These are phyloP conservation scores for Fusarium guadeloupense DNA, from an alignment of 2,329 filamentous ascomycete species.

Conservation along the genomic window DNA sequence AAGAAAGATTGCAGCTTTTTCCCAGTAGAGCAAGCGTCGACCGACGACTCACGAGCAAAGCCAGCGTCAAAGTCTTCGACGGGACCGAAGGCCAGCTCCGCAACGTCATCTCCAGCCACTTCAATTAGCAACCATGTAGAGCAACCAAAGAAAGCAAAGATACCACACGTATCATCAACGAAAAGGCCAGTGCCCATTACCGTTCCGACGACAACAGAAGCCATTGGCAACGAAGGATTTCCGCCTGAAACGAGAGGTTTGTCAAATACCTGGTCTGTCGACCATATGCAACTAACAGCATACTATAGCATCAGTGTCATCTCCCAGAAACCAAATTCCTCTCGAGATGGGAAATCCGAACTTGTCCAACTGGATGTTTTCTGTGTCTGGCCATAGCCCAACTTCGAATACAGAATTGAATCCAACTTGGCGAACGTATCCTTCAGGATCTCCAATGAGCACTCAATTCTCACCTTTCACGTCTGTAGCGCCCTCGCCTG, in stretches of 20 bases:
- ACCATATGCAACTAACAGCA: constrained; percentile 9
- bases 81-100: constrained; percentile 54
- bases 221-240: constrained; percentile 50
- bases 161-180: constrained; percentile 56
- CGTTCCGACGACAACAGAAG: constrained; percentile 55
- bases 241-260: constrained; percentile 56
- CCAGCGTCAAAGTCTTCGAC: constrained; percentile 51
- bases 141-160: constrained; percentile 47
- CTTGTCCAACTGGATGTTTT: constrained; percentile 56
- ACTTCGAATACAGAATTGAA: constrained; percentile 56
- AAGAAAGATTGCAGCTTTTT: constrained; percentile 96
- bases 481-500: constrained; percentile 51
- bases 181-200: constrained; percentile 55
- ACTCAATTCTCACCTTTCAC: constrained; percentile 61
- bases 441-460: constrained; percentile 61
- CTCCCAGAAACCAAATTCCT: constrained; percentile 11
- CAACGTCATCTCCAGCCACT: constrained; percentile 60
- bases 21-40: constrained; percentile 81
- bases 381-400: constrained; percentile 52
- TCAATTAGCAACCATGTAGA: constrained; percentile 55
- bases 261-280: constrained; percentile 36
- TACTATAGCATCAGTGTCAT: constrained; percentile 17
- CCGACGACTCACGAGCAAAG: constrained; percentile 57
- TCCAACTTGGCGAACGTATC: constrained; percentile 59
- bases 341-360: constrained; percentile 50